Base-by-base conservation (phyloP, 306 rosid species). In the Trifolium pratense region DNA sequence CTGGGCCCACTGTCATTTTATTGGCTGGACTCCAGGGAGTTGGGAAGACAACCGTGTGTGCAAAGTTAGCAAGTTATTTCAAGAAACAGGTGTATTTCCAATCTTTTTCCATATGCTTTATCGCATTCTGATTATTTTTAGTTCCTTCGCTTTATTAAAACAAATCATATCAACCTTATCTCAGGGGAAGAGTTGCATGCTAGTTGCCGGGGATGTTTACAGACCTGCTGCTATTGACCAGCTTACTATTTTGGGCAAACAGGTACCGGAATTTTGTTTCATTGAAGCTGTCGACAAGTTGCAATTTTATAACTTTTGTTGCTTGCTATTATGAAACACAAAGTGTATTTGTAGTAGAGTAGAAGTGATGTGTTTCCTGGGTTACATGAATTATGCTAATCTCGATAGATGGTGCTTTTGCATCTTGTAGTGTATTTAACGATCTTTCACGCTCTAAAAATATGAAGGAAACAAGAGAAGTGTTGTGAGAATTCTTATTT, bases 181-280 rank as follows among this genome's bases (percentile, higher is more conserved):
- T 60, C 85, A 94, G 99, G 99, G 97, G 64, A 94, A 91, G 86
- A 91, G 87, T 86, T 91, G 97, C 80, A 91, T 91, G 97, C 89
- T 94, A 68, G 89, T 94, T 11, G 96, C 99, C 17, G 96, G 96
- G 77, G 99, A 94, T 88, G 90, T 94, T 65, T 94, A 94, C 82
- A 89, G 99, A 78, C 99, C 99, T 52, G 99, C 99, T 80, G 97
- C 99, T 75, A 94, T 94, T 68, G 99, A 94, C 69, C 99, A 94
- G 78, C 97, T 94, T 67, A 85, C 83, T 75, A 94, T 94, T 82
- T 82, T 94, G 82, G 99, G 99, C 14, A 81, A 89, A 80, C 95
- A 94, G 99, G 99, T 94, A 86, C 68, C 18, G 26, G 29, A 31
- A 39, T 76, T 32, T 78, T 31, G 60, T 70, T 65, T 60, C 60